Base-by-base conservation (phyloP, 108 stramenopile species). In the Nitzschia sp. region DNA sequence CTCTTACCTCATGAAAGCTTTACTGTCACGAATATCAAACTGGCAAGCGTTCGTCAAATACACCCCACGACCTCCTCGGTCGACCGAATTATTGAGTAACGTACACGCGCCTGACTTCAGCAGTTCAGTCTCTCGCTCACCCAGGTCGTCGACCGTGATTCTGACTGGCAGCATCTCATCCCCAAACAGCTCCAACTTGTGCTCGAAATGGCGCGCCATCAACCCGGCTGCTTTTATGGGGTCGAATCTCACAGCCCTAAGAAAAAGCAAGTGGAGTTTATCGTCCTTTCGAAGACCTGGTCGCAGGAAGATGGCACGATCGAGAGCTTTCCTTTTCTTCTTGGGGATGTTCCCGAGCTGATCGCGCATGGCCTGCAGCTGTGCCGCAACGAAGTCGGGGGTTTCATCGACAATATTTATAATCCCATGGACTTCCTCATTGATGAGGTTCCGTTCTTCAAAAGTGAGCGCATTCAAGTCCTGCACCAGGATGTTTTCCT, bases 361-460 rank as follows among this genome's bases (percentile, higher is more conserved):
- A n/a, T 38, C 27, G 27, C 21, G 9, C 55, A 56, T 56, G 9
- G 28, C 30, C 55, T 26, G 27, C 5, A 72, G 9, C 9, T 25
- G 6, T 22, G 2, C n/a, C 47, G 45, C 33, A 17, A 72, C 32
- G 9, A 58, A 58, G 9, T 47, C 63, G 2, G 64, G 64, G 26
- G 41, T 32, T 45, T 63, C 45, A 29, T 69, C 34, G 13, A 61
- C 45, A n/a, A 63, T 21, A 13, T 50, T 36, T 2, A 58, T 33
- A 21, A 76, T 30, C 2, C 75, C 75, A 56, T 76, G 68, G 0
- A 76, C 32, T 53, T 76, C 75, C 9, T 69, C 26, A 31, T 33
- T 52, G 0, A 61, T 53, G 28, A 56, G 36, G 13, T 69, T 67
- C 22, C 68, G 63, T 32, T 76, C 75, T 8, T 56, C n/a, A 17